Evolutionary conservation across 176 grass and related monocot species (phyloP).

Genomic region (Aechmea fasciata): DNA sequence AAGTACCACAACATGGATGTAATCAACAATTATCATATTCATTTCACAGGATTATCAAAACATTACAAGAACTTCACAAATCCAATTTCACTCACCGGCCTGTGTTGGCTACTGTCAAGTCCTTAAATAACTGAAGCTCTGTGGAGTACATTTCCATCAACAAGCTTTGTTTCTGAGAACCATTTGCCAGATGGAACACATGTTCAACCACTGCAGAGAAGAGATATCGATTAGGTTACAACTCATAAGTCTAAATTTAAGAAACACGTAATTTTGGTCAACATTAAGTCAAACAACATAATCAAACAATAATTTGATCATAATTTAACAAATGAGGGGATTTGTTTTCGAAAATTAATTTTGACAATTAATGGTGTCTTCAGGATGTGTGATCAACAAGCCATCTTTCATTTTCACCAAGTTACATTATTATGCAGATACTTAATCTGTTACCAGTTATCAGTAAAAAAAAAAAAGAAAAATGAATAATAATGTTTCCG

Average conservation of each 20-base stretch:
- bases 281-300: too few relatives aligned
- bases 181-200: constrained; percentile 50
- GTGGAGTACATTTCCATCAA: constrained; percentile 89
- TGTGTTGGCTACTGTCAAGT: constrained; percentile 55
- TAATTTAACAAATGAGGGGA: neutral
- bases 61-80: neutral
- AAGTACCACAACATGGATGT: neutral
- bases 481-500: neutral
- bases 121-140: constrained; percentile 86
- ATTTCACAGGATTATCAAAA: too few relatives aligned
- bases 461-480: neutral
- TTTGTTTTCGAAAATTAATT: too few relatives aligned
- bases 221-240: constrained; percentile 11
- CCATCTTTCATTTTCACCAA: neutral
- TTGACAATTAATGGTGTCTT: too few relatives aligned
- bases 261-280: too few relatives aligned
- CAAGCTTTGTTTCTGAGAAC: constrained; percentile 61
- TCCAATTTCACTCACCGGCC: constrained; percentile 30
- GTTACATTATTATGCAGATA: constrained; percentile 4
- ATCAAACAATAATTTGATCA: neutral
- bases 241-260: neutral
- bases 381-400: neutral
- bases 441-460: neutral
- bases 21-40: too few relatives aligned
- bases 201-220: constrained; percentile 70